These are phyloP conservation scores for Penicillium expansum DNA, from an alignment of 2,329 filamentous ascomycete genomes.

Conservation along the genomic window DNA sequence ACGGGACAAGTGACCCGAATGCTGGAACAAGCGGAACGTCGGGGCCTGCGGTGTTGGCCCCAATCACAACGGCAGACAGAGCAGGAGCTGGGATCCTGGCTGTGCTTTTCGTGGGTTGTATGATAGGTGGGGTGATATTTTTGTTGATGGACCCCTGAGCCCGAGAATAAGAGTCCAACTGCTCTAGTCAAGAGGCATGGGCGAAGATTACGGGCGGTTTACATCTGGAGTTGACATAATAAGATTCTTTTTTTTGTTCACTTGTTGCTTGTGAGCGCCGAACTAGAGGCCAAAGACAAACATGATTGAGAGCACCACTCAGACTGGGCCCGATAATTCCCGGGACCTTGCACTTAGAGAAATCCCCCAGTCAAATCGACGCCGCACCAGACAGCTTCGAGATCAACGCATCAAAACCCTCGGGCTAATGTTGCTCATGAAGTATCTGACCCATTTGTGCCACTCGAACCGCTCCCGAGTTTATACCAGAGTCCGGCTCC, in stretches of 20 bases:
- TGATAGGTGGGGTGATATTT: background rate
- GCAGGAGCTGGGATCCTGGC: constrained; percentile 1
- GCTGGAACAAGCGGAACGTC: background rate
- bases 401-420: background rate
- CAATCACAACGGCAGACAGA: constrained; percentile 1
- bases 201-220: background rate
- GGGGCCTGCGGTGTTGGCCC: background rate
- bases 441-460: background rate
- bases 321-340: no score
- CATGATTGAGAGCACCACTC: no score
- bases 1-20: background rate
- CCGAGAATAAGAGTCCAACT: no score
- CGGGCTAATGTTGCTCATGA: background rate
- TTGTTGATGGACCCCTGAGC: background rate
- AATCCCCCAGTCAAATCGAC: background rate
- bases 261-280: background rate
- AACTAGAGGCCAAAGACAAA: no score
- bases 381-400: background rate
- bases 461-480: no score
- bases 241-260: background rate
- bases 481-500: no score
- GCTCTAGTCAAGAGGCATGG: background rate
- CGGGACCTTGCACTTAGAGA: background rate
- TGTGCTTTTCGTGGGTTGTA: background rate
- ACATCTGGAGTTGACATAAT: background rate